Conservation (phyloP, 805 yeast species). For the Candida mattraensis region DNA sequence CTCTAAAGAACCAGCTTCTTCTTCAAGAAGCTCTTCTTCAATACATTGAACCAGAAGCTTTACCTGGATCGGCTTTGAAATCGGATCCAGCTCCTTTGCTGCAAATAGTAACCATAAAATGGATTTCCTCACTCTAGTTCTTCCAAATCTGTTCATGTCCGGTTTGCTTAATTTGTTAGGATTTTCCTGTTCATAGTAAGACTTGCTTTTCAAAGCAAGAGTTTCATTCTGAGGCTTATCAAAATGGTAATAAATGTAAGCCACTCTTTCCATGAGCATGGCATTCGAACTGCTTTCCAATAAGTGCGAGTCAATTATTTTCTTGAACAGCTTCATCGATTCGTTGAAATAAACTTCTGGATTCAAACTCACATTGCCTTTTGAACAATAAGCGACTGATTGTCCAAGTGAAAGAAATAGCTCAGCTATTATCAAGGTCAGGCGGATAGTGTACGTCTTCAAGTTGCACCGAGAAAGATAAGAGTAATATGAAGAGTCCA, state of each 20-base stretch:
- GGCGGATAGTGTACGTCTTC: conserved; percentile 68
- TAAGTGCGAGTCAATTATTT: conserved; percentile 43
- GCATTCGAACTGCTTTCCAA: conserved; percentile 45
- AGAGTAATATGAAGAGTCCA: conserved; percentile 74
- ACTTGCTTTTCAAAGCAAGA: conserved; percentile 10
- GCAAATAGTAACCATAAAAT: conserved; percentile 76
- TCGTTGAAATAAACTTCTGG: conserved; percentile 45
- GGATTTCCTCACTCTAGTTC: conserved; percentile 68
- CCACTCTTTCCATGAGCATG: conserved; percentile 38
- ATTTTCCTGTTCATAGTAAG: conserved; percentile 38
- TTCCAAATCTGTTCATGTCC: conserved; percentile 45
- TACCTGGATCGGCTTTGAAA: conserved; percentile 27
- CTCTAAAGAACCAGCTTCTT: conserved; percentile 2
- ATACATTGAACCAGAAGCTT: conserved; percentile 25
- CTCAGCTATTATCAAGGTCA: conserved; percentile 68
- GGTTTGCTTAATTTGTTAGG: conserved; percentile 33
- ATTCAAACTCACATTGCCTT: no score
- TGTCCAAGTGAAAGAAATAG: conserved; percentile 48
- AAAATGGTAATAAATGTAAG: conserved; percentile 29
- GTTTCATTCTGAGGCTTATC: conserved; percentile 20
- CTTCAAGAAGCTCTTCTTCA: conserved; percentile 17
- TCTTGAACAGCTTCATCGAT: conserved; percentile 45
- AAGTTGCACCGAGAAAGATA: conserved; percentile 70
- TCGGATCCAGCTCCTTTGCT: conserved; percentile 63
- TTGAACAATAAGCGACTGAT: conserved; percentile 33